Evolutionary conservation across 148 eudicot species (phyloP).

Genomic region (Camellia granthamiana): DNA sequence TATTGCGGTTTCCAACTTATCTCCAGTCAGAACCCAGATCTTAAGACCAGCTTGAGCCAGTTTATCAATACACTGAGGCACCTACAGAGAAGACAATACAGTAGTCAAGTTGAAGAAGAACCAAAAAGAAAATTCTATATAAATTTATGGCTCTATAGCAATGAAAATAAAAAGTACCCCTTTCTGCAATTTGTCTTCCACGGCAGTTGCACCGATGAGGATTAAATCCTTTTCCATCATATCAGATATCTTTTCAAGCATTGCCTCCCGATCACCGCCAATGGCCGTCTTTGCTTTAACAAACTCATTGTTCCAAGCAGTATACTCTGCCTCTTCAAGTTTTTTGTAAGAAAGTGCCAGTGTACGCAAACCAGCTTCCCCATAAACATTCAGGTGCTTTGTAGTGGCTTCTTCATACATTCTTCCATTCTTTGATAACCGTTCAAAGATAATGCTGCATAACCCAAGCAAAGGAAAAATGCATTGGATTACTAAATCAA

Average conservation of each 20-base stretch:
- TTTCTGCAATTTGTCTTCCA: slow-evolving; percentile 89
- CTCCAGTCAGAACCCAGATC: slow-evolving; percentile 98
- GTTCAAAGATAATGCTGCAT: slow-evolving; percentile 84
- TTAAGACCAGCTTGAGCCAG: slow-evolving; percentile 98
- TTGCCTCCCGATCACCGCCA: slow-evolving; percentile 65
- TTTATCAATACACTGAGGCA: slow-evolving; percentile 96
- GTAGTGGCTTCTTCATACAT: slow-evolving; percentile 59
- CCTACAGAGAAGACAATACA: slow-evolving; percentile 38
- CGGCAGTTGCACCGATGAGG: slow-evolving; percentile 96
- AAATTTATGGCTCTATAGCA: background rate
- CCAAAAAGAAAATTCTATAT: background rate
- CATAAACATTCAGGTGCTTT: slow-evolving; percentile 80
- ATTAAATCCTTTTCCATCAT: slow-evolving; percentile 82
- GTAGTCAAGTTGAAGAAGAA: background rate
- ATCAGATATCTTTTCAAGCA: slow-evolving; percentile 69
- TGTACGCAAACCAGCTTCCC: slow-evolving; percentile 88
- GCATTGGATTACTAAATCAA: slow-evolving; percentile 5
- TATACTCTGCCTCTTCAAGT: slow-evolving; percentile 69
- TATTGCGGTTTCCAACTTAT: slow-evolving; percentile 99
- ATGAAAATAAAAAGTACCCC: slow-evolving; percentile 47
- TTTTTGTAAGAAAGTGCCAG: slow-evolving; percentile 80
- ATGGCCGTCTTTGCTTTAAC: slow-evolving; percentile 69
- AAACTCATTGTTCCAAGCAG: slow-evolving; percentile 79
- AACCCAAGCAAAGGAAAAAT: slow-evolving; percentile 13
- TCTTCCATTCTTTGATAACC: slow-evolving; percentile 78